A percentile compares a stretch with the other conserved stretches of the same genome.
Conservation (phyloP, 129 eudicot species). For the Flaveria sonorensis region DNA sequence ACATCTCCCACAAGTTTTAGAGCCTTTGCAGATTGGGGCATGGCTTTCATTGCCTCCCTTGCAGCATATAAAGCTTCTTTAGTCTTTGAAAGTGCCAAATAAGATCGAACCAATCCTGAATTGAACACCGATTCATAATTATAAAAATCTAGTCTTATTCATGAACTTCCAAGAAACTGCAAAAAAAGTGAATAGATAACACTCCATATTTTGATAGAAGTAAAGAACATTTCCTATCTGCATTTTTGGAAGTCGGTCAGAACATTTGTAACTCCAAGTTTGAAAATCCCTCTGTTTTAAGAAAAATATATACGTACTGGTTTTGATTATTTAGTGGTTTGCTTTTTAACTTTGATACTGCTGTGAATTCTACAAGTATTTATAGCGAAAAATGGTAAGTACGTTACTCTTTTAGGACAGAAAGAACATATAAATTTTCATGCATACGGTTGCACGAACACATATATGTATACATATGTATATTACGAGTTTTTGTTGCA, state of each 20-base stretch:
- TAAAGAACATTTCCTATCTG: background rate
- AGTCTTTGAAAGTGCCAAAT: constrained; percentile 79
- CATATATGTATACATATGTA: background rate
- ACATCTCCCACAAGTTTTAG: constrained; percentile 95
- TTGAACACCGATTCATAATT: constrained; percentile 8
- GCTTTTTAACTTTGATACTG: background rate
- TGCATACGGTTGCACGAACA: no score
- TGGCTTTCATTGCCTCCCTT: constrained; percentile 97
- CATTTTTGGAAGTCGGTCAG: constrained; percentile 7
- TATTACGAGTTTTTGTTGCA: background rate
- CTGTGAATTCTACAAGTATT: background rate
- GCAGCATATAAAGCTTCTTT: constrained; percentile 94
- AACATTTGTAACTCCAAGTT: constrained; percentile 3
- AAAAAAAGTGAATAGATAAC: constrained; percentile 6
- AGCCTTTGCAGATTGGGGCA: constrained; percentile 98
- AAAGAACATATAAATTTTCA: background rate
- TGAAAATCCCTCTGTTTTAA: background rate
- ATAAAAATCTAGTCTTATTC: constrained; percentile 15
- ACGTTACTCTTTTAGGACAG: background rate
- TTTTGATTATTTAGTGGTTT: background rate
- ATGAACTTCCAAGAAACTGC: constrained; percentile 1
- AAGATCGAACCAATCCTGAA: constrained; percentile 85
- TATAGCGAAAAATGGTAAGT: background rate
- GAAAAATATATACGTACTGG: background rate
- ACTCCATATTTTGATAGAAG: background rate